phyloP scores from a whole-genome alignment of 139 green algal genomes.

The Marvania coccoides region DNA sequence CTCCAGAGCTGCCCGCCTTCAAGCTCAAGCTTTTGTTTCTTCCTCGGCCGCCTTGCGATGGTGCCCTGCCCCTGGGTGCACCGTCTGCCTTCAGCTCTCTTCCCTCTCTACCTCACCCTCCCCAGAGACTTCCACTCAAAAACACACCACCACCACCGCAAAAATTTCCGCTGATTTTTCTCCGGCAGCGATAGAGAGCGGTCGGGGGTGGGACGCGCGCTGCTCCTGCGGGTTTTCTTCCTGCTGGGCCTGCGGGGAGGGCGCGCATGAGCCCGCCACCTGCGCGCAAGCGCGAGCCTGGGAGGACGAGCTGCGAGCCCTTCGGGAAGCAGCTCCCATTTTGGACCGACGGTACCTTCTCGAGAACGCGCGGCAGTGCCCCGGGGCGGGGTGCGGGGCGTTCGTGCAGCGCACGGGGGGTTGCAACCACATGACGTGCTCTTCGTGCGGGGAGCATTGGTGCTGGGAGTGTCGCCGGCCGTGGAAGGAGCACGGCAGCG shows the following conservation, averaged over 20 bases:
- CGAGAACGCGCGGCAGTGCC: constrained; percentile 28
- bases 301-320: constrained; percentile 5
- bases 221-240: constrained; percentile 21
- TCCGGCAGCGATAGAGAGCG: background rate
- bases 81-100: background rate
- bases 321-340: background rate
- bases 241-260: constrained; percentile 28
- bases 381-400: constrained; percentile 22
- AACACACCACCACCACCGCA: background rate
- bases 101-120: background rate
- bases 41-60: background rate
- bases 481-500: constrained; percentile 7
- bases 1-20: constrained; percentile 6
- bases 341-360: constrained; percentile 16
- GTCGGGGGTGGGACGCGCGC: background rate
- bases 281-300: constrained; percentile 21
- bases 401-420: constrained; percentile 27
- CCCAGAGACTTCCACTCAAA: too few species aligned
- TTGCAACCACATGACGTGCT: constrained; percentile 59
- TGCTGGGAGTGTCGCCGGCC: constrained; percentile 36
- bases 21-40: constrained; percentile 10
- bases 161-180: background rate
- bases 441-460: constrained; percentile 39
- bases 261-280: constrained; percentile 29
- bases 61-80: constrained; percentile 9